Percentiles rank a stretch among this genome's conserved stretches.
These are phyloP conservation scores for Penicillium sp. DNA, from an alignment of 2,329 filamentous ascomycete species.

Conservation along the genomic window DNA sequence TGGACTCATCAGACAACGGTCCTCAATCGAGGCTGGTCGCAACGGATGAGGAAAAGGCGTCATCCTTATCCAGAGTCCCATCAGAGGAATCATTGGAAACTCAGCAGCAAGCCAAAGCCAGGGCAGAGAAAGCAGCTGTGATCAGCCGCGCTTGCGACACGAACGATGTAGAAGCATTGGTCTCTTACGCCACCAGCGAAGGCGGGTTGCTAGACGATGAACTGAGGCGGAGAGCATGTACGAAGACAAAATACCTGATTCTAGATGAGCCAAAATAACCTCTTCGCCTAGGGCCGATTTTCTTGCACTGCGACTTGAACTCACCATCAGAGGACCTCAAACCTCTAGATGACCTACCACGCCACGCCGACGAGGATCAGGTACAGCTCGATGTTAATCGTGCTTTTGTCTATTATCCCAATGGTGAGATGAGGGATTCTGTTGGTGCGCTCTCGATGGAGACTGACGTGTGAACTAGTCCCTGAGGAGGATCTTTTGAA, in stretches of 20 bases:
- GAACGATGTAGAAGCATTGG: conserved; percentile 59
- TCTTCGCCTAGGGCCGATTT: conserved; percentile 48
- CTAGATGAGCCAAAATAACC: conserved; percentile 15
- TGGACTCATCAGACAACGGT: conserved; percentile 7
- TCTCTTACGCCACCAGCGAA: conserved; percentile 60
- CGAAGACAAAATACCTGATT: conserved; percentile 40
- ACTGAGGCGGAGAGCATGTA: conserved; percentile 76
- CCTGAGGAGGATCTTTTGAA: conserved; percentile 67
- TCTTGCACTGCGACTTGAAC: conserved; percentile 45
- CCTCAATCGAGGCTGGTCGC: not conserved
- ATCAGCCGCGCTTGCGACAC: conserved; percentile 63
- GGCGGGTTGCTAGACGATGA: conserved; percentile 70
- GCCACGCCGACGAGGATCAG: conserved; percentile 87
- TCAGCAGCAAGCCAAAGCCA: conserved; percentile 5
- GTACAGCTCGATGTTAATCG: conserved; percentile 90
- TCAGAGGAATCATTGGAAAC: conserved; percentile 1
- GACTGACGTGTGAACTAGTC: conserved; percentile 51
- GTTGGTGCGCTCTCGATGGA: not conserved
- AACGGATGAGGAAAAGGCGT: conserved; percentile 5
- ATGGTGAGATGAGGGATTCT: conserved; percentile 55
- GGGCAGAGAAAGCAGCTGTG: conserved; percentile 44
- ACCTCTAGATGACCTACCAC: conserved; percentile 64
- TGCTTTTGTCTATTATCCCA: conserved; percentile 96
- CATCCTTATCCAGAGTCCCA: not conserved
- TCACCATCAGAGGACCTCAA: conserved; percentile 20